Evolutionary conservation across 345 rosid species (phyloP), one percentile per base, ranked within the genome.

Genomic region (Murraya koenigii): DNA sequence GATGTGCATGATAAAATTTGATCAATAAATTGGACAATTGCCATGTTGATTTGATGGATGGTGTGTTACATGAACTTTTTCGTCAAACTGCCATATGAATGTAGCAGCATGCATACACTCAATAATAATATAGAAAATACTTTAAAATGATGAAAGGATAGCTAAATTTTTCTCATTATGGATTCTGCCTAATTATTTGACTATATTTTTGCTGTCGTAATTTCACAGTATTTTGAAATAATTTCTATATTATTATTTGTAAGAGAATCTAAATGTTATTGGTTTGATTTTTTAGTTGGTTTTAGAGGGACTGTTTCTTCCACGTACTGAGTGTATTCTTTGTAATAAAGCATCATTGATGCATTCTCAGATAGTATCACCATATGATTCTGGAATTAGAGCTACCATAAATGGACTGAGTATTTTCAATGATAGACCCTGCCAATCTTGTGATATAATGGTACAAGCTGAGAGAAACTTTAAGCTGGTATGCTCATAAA

Each of bases 231-330:
- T 30, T 1, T 30, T 30, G 32, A 30, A 30, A 30, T 30, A 30
- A 1, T 30, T 66, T 73, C 20, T 10, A 56, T 33, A 11, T 59
- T 75, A 32, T 59, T 6, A 32, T 58, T 26, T 26, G 22, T 52
- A 56, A 55, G 38, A 63, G 65, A 8, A 49, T 26, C 14, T 54
- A n/a, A 36, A 70, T 64, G 14, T 39, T 75, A 22, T 76, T 38
- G 23, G n/a, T n/a, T n/a, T n/a, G n/a, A n/a, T n/a, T n/a, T n/a
- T n/a, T n/a, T n/a, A n/a, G n/a, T n/a, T n/a, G n/a, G 65, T 23
- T 75, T 81, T 79, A 89, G 36, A 97, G 64, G 98, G 98, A 13
- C 97, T 93, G 26, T 91, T 96, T 83, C 86, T 89, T 81, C 90
- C 93, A 66, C 91, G 91, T 59, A 84, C 92, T 32, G 92, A 89